Conservation (phyloP, 495 filamentous ascomycete species). For the Annulohypoxylon maeteangense region DNA sequence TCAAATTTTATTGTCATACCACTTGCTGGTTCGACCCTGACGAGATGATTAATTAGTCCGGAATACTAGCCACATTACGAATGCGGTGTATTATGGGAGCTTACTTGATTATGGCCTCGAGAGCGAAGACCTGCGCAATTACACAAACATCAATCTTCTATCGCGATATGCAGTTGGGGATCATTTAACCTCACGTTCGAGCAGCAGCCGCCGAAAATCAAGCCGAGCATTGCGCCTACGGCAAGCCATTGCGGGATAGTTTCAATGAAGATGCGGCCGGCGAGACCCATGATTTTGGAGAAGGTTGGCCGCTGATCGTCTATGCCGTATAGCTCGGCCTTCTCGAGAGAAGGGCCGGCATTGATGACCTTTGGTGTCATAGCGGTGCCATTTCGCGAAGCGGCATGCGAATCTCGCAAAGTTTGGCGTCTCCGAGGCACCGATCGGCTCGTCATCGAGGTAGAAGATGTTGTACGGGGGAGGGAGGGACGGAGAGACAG, state of each 20-base stretch:
- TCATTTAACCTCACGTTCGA: slow-evolving; percentile 77
- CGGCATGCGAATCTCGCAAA: slow-evolving; percentile 48
- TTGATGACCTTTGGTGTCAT: slow-evolving; percentile 60
- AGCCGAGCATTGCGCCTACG: slow-evolving; percentile 75
- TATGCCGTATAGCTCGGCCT: slow-evolving; percentile 66
- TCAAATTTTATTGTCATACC: slow-evolving; percentile 53
- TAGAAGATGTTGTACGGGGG: slow-evolving; percentile 10
- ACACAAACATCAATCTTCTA: slow-evolving; percentile 38
- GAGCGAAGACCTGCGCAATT: slow-evolving; percentile 77
- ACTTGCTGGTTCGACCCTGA: slow-evolving; percentile 68
- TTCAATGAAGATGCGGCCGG: slow-evolving; percentile 66
- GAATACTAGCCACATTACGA: slow-evolving; percentile 26
- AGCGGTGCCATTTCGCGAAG: slow-evolving; percentile 42
- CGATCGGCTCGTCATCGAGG: slow-evolving; percentile 50
- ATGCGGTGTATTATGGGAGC: slow-evolving; percentile 37
- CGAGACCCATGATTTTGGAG: slow-evolving; percentile 64
- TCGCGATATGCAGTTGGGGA: slow-evolving; percentile 1
- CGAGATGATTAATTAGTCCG: slow-evolving; percentile 36
- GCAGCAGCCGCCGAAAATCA: slow-evolving; percentile 98
- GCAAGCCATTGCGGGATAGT: slow-evolving; percentile 75
- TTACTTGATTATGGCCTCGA: slow-evolving; percentile 96
- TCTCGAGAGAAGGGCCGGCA: slow-evolving; percentile 64
- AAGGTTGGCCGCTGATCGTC: slow-evolving; percentile 64
- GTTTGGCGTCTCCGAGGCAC: slow-evolving; percentile 48
- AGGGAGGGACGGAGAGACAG: too few relatives aligned